These are phyloP conservation scores for Schizochytrium sp. DNA, from an alignment of 108 stramenopile species.

Conservation along the genomic window DNA sequence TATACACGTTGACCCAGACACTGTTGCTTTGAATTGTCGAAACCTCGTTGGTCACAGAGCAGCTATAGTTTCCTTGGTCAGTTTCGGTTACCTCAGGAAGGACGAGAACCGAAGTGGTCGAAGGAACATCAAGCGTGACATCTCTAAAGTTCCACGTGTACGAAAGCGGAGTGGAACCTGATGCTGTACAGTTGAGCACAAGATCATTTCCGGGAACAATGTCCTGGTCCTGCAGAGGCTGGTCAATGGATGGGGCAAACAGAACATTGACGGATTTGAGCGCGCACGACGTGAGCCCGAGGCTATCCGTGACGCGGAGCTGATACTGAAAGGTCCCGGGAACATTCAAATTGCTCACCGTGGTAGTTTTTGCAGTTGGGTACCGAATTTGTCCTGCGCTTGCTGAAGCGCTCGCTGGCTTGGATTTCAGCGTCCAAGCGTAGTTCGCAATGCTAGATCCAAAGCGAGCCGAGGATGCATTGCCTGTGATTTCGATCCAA, in stretches of 20 bases:
- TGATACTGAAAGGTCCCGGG: neutral
- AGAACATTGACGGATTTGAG: neutral
- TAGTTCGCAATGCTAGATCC: neutral
- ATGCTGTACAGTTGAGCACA: neutral
- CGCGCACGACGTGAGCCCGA: neutral
- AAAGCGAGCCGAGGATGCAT: neutral
- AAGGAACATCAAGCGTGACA: neutral
- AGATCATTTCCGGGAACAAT: neutral
- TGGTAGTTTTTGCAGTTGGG: neutral
- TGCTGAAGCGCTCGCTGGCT: neutral
- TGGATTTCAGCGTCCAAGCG: neutral
- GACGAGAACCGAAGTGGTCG: neutral
- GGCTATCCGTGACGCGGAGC: neutral
- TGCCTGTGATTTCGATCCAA: neutral
- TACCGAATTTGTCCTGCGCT: neutral
- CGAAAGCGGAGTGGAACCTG: neutral
- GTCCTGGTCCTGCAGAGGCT: neutral
- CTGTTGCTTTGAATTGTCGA: neutral
- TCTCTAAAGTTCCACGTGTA: neutral
- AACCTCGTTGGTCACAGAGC: neutral
- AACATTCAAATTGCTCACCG: neutral
- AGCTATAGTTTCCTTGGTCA: slow-evolving; percentile 4
- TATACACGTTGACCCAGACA: neutral
- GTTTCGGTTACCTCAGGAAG: neutral
- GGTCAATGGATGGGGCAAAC: neutral